Percentiles rank a stretch among this genome's conserved stretches.
phyloP scores from a whole-genome alignment of 129 eudicot species.

The Artemisia tridentata region DNA sequence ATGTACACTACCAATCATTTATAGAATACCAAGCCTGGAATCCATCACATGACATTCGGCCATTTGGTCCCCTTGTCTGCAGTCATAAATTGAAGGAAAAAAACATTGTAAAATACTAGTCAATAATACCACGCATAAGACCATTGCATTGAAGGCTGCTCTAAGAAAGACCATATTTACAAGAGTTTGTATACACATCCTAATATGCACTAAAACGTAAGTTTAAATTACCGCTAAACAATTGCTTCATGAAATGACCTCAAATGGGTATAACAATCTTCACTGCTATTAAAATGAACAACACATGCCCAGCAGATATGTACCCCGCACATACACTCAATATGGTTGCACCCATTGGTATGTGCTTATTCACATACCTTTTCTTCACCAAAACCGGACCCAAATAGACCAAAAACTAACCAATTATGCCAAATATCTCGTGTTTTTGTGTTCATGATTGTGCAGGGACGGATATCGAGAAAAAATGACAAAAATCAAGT shows the following conservation, averaged over 20 bases:
- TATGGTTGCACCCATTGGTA: slow-evolving; percentile 94
- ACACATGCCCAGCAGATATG: slow-evolving; percentile 95
- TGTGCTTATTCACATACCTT: too few species aligned
- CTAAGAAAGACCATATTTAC: slow-evolving; percentile 5
- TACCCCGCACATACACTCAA: slow-evolving; percentile 84
- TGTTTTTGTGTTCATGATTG: too few species aligned
- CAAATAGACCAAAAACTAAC: too few species aligned
- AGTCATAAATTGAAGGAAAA: not conserved
- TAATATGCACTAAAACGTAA: not conserved
- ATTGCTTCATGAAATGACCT: slow-evolving; percentile 59
- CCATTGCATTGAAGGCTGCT: not conserved
- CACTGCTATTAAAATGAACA: slow-evolving; percentile 43
- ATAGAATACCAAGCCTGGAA: too few species aligned
- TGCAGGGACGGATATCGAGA: too few species aligned
- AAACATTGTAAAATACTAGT: not conserved
- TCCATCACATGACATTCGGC: too few species aligned
- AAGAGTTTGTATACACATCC: not conserved
- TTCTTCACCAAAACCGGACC: too few species aligned
- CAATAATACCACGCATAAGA: not conserved
- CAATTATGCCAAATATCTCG: too few species aligned
- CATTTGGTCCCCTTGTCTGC: too few species aligned
- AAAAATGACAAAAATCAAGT: too few species aligned
- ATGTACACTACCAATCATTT: too few species aligned
- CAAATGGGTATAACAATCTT: slow-evolving; percentile 74
- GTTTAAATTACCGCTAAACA: slow-evolving; percentile 7